Conservation (phyloP, 2,329 filamentous ascomycete species). For the Lasiodiplodia hormozganensis region DNA sequence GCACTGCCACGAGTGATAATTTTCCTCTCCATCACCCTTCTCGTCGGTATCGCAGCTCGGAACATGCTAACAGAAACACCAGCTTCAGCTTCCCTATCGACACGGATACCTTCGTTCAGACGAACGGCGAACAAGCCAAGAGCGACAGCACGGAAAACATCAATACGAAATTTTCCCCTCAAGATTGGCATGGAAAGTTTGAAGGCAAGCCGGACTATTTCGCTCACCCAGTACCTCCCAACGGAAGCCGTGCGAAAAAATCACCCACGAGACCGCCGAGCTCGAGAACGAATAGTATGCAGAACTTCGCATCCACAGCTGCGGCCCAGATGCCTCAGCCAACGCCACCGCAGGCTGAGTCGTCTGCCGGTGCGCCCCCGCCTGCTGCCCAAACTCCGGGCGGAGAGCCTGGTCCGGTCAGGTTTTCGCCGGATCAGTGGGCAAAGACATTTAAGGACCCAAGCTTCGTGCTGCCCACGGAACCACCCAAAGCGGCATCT, state of each 20-base stretch:
- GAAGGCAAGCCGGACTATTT: conserved; percentile 53
- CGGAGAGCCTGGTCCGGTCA: conserved; percentile 35
- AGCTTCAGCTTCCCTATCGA: conserved; percentile 31
- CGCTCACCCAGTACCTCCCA: conserved; percentile 35
- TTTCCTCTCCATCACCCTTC: conserved; percentile 6
- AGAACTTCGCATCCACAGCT: conserved; percentile 40
- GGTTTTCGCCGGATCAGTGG: conserved; percentile 53
- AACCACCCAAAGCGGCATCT: conserved; percentile 34
- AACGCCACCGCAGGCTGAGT: conserved; percentile 29
- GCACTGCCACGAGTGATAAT: conserved; percentile 7
- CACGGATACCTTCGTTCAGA: conserved; percentile 32
- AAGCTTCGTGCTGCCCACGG: conserved; percentile 43
- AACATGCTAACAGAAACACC: conserved; percentile 17
- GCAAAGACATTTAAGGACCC: conserved; percentile 52
- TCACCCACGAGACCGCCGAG: conserved; percentile 17
- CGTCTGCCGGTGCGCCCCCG: background rate
- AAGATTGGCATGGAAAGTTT: conserved; percentile 56
- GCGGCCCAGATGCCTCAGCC: conserved; percentile 35
- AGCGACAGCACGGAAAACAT: conserved; percentile 57
- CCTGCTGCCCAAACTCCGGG: background rate
- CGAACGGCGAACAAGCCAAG: conserved; percentile 42
- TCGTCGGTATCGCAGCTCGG: conserved; percentile 9
- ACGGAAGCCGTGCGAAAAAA: conserved; percentile 36
- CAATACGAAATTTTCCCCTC: conserved; percentile 57
- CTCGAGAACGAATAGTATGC: conserved; percentile 39